A percentile compares a stretch with the other conserved stretches of the same genome.
Evolutionary conservation across 2,329 filamentous ascomycete species (phyloP).

Genomic region (Neonectria coccinea): DNA sequence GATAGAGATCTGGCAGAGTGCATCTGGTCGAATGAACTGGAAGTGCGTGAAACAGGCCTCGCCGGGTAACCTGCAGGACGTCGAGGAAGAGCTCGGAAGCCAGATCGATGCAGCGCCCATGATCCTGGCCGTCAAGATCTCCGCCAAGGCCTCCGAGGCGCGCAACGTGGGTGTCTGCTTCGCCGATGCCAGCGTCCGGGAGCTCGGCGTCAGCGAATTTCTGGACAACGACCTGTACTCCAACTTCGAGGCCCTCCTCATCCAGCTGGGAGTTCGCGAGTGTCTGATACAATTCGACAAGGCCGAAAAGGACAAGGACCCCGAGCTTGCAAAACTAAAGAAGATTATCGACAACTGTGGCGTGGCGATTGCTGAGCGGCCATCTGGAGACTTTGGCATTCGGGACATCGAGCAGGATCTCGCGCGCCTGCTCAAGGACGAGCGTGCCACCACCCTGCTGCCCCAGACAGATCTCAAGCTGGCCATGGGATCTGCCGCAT

Average conservation of each 20-base stretch:
- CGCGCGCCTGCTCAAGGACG: conserved; percentile 86
- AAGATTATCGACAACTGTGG: conserved; percentile 94
- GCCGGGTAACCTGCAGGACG: conserved; percentile 94
- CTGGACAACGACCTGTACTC: conserved; percentile 99
- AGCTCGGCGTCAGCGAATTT: conserved; percentile 97
- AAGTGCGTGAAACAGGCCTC: conserved; percentile 92
- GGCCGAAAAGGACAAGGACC: conserved; percentile 85
- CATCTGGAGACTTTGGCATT: conserved; percentile 80
- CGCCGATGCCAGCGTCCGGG: conserved; percentile 94
- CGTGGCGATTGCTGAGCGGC: conserved; percentile 86
- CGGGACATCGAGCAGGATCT: conserved; percentile 97
- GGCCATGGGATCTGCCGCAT: conserved; percentile 94
- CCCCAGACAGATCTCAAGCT: conserved; percentile 94
- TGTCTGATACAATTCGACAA: conserved; percentile 87
- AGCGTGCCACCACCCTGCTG: conserved; percentile 79
- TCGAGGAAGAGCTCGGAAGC: conserved; percentile 92
- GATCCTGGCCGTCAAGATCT: conserved; percentile 94
- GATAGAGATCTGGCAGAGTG: conserved; percentile 88
- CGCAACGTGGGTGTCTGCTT: conserved; percentile 95
- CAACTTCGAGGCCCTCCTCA: conserved; percentile 95
- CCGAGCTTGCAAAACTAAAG: conserved; percentile 86
- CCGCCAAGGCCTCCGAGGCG: conserved; percentile 86
- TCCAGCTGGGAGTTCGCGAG: conserved; percentile 95
- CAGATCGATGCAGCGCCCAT: conserved; percentile 92
- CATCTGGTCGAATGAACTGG: conserved; percentile 86